Evolutionary conservation across 495 filamentous ascomycete species (phyloP).

Genomic region (Xanthoparmelia taractica): DNA sequence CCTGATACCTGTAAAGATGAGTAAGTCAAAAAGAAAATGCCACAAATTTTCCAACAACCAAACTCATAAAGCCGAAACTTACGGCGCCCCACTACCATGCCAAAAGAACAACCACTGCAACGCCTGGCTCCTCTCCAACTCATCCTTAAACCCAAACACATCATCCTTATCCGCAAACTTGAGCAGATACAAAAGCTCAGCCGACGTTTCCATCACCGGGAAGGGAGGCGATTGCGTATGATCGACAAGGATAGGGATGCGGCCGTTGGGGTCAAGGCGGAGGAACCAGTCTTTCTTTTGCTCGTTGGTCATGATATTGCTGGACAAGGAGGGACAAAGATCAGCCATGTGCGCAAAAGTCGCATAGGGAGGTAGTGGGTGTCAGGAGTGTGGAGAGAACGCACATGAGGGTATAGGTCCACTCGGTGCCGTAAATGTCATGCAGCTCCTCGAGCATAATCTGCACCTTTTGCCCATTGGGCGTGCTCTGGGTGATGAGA

Average conservation of each 20-base stretch:
- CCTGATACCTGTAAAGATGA: slow-evolving; percentile 19
- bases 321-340: background rate
- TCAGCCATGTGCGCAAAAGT: background rate
- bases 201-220: slow-evolving; percentile 45
- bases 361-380: no score
- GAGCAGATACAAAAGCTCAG: slow-evolving; percentile 45
- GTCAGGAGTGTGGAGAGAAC: background rate
- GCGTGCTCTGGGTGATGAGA: slow-evolving; percentile 27
- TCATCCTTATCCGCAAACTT: slow-evolving; percentile 43
- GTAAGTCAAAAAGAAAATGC: no score
- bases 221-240: slow-evolving; percentile 45
- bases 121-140: slow-evolving; percentile 27
- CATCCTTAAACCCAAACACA: slow-evolving; percentile 30
- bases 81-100: slow-evolving; percentile 29
- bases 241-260: slow-evolving; percentile 47
- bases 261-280: slow-evolving; percentile 43
- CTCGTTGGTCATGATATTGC: slow-evolving; percentile 46
- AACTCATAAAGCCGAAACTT: no score
- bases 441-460: slow-evolving; percentile 32
- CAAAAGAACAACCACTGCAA: slow-evolving; percentile 34
- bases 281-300: slow-evolving; percentile 56
- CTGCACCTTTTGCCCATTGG: slow-evolving; percentile 31
- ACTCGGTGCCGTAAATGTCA: slow-evolving; percentile 45
- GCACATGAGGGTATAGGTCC: slow-evolving; percentile 44
- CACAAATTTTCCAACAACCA: no score